Percentiles rank a stretch among this genome's conserved stretches.
These are phyloP conservation scores for Limonium bicolor DNA, from an alignment of 148 eudicot species.

Conservation along the genomic window DNA sequence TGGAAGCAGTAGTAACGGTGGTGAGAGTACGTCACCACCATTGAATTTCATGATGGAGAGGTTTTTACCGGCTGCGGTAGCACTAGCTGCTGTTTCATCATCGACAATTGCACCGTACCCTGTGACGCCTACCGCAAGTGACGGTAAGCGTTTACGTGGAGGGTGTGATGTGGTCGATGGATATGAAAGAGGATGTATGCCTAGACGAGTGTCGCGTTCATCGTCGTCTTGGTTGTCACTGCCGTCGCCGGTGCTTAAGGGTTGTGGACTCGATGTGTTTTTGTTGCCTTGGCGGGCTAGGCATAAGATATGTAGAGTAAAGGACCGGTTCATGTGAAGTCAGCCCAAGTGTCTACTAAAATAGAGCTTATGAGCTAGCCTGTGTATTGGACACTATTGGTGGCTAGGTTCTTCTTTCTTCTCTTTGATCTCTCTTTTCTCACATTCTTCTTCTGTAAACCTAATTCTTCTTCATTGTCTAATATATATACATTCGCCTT, in stretches of 20 bases:
- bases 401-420: too few species aligned
- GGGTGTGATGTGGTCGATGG: neutral
- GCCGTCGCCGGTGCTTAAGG: slow-evolving; percentile 6
- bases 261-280: slow-evolving; percentile 44
- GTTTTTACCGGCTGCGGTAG: slow-evolving; percentile 58
- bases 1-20: slow-evolving; percentile 6
- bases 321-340: too few species aligned
- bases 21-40: slow-evolving; percentile 6
- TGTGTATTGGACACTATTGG: too few species aligned
- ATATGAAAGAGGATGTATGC: neutral
- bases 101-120: slow-evolving; percentile 5
- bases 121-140: slow-evolving; percentile 4
- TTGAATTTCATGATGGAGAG: slow-evolving; percentile 53
- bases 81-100: slow-evolving; percentile 37
- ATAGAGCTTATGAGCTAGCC: too few species aligned
- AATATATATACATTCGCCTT: too few species aligned
- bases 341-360: too few species aligned
- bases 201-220: slow-evolving; percentile 9
- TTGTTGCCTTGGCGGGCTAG: slow-evolving; percentile 52
- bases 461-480: too few species aligned
- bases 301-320: too few species aligned
- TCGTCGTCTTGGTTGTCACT: slow-evolving; percentile 18
- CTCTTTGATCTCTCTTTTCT: too few species aligned
- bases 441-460: too few species aligned
- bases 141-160: neutral